A percentile compares a stretch with the other conserved stretches of the same genome.
phyloP scores from a whole-genome alignment of 495 filamentous ascomycete species.

The Neurospora sp. region DNA sequence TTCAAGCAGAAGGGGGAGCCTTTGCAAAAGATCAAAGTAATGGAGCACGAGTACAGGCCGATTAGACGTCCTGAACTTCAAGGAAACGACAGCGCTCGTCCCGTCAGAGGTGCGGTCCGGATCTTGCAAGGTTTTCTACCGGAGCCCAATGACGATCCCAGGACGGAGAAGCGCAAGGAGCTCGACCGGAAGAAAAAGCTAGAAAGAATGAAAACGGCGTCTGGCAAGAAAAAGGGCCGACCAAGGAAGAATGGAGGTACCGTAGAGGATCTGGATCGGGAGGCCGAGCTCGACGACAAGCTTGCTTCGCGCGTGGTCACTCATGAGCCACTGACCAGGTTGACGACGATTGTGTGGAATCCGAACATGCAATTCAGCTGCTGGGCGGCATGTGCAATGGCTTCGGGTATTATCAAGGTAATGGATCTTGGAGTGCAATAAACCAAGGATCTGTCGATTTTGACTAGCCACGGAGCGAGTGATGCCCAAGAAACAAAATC shows the following conservation, averaged over 20 bases:
- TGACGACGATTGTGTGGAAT: slow-evolving; percentile 37
- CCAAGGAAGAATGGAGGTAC: slow-evolving; percentile 14
- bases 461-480: neutral
- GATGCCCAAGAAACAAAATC: neutral
- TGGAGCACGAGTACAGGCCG: slow-evolving; percentile 36
- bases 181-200: slow-evolving; percentile 42
- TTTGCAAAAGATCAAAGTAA: slow-evolving; percentile 32
- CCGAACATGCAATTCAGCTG: slow-evolving; percentile 37
- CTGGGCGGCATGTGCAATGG: slow-evolving; percentile 45
- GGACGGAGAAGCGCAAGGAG: slow-evolving; percentile 53
- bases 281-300: slow-evolving; percentile 16
- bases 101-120: slow-evolving; percentile 23
- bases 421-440: slow-evolving; percentile 36
- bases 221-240: slow-evolving; percentile 43
- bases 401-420: slow-evolving; percentile 34
- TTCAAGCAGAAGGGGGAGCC: slow-evolving; percentile 32
- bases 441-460: neutral
- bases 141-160: slow-evolving; percentile 55
- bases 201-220: slow-evolving; percentile 47
- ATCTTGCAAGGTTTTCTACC: slow-evolving; percentile 34
- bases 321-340: slow-evolving; percentile 34
- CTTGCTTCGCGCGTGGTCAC: slow-evolving; percentile 29
- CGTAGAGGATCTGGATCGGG: slow-evolving; percentile 13
- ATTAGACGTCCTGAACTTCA: neutral
- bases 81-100: neutral